Evolutionary conservation across 2,329 filamentous ascomycete genomes (phyloP), one percentile per base, ranked within the genome.

Genomic region (Pseudogymnoascus sp.): DNA sequence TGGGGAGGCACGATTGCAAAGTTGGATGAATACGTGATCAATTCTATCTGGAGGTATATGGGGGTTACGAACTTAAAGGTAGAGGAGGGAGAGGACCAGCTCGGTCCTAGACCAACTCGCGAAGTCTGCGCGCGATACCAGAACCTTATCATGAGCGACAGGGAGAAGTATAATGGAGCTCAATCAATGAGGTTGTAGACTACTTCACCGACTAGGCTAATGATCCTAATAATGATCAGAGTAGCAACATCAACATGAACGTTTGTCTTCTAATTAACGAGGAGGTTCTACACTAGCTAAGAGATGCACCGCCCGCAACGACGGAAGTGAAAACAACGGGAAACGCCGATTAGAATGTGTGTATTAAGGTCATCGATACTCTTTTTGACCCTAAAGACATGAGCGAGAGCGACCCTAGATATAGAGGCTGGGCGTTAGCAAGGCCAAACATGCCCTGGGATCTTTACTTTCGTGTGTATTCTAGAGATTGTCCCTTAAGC

Each of bases 1-100:
- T 70, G 65, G 66, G 61, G 62, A 21, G 8, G 53, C 18, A 53
- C 61, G 11, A 23, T 69, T 25, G 63, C 63, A 28, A 68, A 69
- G 61, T 38, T 70, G 11, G 53, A 62, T 28, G 63, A 59, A 7
- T 67, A 66, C 28, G 62, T 69, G 14, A n/a, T 40, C 59, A n/a
- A 42, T 40, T 44, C 31, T 12, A 61, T 61, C 25, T 44, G 16
- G 31, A 21, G 40, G 16, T 35, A 28, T 35, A 21, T 40, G 11
- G 35, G 37, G 18, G 7, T 23, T 23, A 60, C 5, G 14, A 23
- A 42, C 59, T 14, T 23, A 2, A 5, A 31, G 4, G 35, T 38
- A 14, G 35, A n/a, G 12, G 38, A 16, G 59, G 28, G 59, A 16
- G 59, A 61, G 38, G 23, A 11, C n/a, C 59, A 10, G 59, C 59